Percentiles rank a stretch among this genome's conserved stretches.
Evolutionary conservation across 2,329 filamentous ascomycete genomes (phyloP).

Genomic region (Neocatenulostroma microsporum): DNA sequence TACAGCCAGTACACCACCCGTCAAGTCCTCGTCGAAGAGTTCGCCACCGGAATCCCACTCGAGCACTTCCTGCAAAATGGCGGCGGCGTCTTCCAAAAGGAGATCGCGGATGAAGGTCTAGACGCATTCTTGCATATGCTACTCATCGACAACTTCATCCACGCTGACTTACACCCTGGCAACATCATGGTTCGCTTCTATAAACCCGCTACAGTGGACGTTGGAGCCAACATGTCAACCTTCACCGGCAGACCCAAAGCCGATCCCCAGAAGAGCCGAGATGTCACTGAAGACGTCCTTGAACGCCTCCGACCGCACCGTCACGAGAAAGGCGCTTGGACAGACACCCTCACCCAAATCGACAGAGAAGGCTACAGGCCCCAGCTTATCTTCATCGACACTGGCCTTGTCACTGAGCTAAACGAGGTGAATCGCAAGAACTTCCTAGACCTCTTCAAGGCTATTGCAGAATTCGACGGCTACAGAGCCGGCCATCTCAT

Average conservation of each 20-base stretch:
- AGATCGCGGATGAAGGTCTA: slow-evolving; percentile 89
- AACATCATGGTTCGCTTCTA: slow-evolving; percentile 99
- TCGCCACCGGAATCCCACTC: slow-evolving; percentile 86
- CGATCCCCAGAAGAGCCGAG: slow-evolving; percentile 46
- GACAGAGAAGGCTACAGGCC: slow-evolving; percentile 84
- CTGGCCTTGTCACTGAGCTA: slow-evolving; percentile 87
- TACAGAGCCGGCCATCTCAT: slow-evolving; percentile 92
- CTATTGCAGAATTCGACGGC: slow-evolving; percentile 92
- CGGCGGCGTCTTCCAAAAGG: slow-evolving; percentile 83
- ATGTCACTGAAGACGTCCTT: slow-evolving; percentile 83
- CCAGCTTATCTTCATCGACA: slow-evolving; percentile 95
- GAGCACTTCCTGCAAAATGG: slow-evolving; percentile 86
- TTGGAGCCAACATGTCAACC: slow-evolving; percentile 31
- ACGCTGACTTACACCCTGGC: slow-evolving; percentile 90
- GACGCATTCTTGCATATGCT: slow-evolving; percentile 97
- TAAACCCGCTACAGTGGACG: slow-evolving; percentile 63
- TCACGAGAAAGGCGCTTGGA: slow-evolving; percentile 59
- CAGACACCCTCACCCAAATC: slow-evolving; percentile 63
- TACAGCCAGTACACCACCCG: slow-evolving; percentile 89
- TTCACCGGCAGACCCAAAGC: slow-evolving; percentile 21
- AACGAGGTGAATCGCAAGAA: slow-evolving; percentile 80
- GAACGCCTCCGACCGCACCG: slow-evolving; percentile 68
- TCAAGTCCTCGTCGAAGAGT: slow-evolving; percentile 89
- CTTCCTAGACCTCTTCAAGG: slow-evolving; percentile 91
- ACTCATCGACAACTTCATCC: slow-evolving; percentile 93